A percentile compares a stretch with the other conserved stretches of the same genome.
Conservation (phyloP, 768 basidiomycete species). For the Dacryopinax primogenitus region DNA sequence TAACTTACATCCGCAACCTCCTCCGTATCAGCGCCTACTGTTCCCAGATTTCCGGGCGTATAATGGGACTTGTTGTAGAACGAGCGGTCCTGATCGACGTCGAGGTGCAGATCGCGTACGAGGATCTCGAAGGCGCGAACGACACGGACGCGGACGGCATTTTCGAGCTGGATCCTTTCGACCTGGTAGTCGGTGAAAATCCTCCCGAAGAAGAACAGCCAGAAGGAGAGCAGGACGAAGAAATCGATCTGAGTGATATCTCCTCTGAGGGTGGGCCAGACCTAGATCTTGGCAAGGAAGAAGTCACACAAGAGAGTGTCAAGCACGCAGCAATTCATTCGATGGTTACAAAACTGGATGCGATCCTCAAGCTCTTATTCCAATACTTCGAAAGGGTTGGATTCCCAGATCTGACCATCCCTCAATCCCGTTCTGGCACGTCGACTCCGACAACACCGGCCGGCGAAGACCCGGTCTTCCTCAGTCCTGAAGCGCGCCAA, state of each 20-base stretch:
- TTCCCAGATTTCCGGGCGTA: constrained; percentile 65
- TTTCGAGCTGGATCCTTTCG: constrained; percentile 77
- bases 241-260: constrained; percentile 42
- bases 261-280: constrained; percentile 57
- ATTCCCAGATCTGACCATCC: constrained; percentile 14
- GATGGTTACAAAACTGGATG: constrained; percentile 87
- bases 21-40: constrained; percentile 76
- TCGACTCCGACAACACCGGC: constrained; percentile 10
- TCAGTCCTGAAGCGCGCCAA: constrained; percentile 27
- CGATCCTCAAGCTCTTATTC: constrained; percentile 71
- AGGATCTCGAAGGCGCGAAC: constrained; percentile 59
- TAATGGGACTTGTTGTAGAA: constrained; percentile 78
- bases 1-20: constrained; percentile 83
- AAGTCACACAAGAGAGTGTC: constrained; percentile 31
- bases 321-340: constrained; percentile 59
- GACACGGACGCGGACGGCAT: constrained; percentile 24
- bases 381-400: constrained; percentile 55
- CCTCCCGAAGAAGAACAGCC: constrained; percentile 17
- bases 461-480: neutral
- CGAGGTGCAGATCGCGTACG: constrained; percentile 91
- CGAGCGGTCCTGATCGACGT: constrained; percentile 95
- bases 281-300: constrained; percentile 26
- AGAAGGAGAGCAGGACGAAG: constrained; percentile 34
- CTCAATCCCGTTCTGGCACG: constrained; percentile 9
- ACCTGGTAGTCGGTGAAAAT: constrained; percentile 48